Evolutionary conservation across 148 eudicot genomes (phyloP), one percentile per base, ranked within the genome.

Genomic region (Spergularia bocconei): DNA sequence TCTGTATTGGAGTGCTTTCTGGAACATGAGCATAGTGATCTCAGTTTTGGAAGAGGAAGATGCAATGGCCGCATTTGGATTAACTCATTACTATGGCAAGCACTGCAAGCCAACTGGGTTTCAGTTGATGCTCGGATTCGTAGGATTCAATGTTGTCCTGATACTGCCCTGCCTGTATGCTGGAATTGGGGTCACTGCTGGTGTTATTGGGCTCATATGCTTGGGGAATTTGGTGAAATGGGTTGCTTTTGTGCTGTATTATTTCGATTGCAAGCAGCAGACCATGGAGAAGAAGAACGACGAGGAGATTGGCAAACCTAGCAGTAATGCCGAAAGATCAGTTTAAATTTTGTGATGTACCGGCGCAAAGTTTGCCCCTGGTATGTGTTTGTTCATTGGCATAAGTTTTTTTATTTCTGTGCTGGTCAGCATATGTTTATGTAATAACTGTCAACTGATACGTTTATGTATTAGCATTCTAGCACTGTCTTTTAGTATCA

Each of bases 1-100:
- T 60, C 11, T 75, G 53, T 64, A 78, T 17, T 67, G 78, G 82
- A 79, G 70, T 59, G 70, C 54, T 0, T 57, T 75, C 13, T 82
- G 85, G 82, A 75, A 70, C 75, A 59, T 84, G 83, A 36, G 75
- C n/a, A 59, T 77, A 25, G 79, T 78, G 61, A 78, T 84, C 19
- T 77, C 86, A 8, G 44, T 75, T 14, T 33, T 84, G 57, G 79
- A 80, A 60, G 70, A 70, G 14, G 73, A 78, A 36, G 29, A 44
- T 17, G 79, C 81, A n/a, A 29, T 58, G 14, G 56, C 20, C 2
- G 84, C 81, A 4, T 55, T 84, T 2, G 78, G 61, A 4, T 6
- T 80, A 29, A 57, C 84, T 7, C 48, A 12, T 15, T 77, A 78
- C 17, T 71, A 74, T 14, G 60, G 84, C n/a, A 65, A 56, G 69